Evolutionary conservation across 208 protist species (phyloP).

Genomic region (Trypanosomatidae sp.): DNA sequence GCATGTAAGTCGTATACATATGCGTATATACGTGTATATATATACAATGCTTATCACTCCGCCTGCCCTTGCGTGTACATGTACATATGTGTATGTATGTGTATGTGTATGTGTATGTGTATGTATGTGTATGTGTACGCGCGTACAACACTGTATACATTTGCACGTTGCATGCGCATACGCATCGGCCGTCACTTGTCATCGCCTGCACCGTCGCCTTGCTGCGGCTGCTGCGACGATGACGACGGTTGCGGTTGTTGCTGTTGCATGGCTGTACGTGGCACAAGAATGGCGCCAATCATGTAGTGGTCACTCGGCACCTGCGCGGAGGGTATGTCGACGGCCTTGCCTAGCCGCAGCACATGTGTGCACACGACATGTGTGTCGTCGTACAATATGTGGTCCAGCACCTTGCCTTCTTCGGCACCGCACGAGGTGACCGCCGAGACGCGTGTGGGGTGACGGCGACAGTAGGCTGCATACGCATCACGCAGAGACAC

Average conservation of each 20-base stretch:
- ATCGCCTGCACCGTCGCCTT: not conserved
- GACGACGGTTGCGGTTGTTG: slow-evolving; percentile 2
- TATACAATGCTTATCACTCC: too few relatives aligned
- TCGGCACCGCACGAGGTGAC: slow-evolving; percentile 59
- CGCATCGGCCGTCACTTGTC: too few relatives aligned
- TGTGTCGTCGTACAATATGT: slow-evolving; percentile 56
- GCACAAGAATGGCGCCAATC: slow-evolving; percentile 43
- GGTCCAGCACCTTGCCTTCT: slow-evolving; percentile 80
- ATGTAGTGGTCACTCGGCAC: slow-evolving; percentile 81
- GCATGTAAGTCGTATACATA: too few relatives aligned
- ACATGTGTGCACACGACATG: slow-evolving; percentile 39
- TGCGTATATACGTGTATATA: too few relatives aligned
- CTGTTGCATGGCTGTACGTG: slow-evolving; percentile 40
- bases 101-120: too few relatives aligned
- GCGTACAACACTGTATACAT: too few relatives aligned
- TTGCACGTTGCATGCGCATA: too few relatives aligned
- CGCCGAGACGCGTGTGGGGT: slow-evolving; percentile 43
- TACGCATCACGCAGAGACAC: slow-evolving; percentile 50
- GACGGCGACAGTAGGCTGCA: slow-evolving; percentile 34
- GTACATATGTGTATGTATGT: too few relatives aligned
- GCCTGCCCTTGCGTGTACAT: too few relatives aligned
- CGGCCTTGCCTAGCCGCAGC: slow-evolving; percentile 25
- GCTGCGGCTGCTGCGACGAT: slow-evolving; percentile 7
- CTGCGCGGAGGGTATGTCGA: slow-evolving; percentile 30
- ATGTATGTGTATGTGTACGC: too few relatives aligned